Percentiles rank a stretch among this genome's conserved stretches.
phyloP scores from a whole-genome alignment of 2,329 filamentous ascomycete genomes.

The Ploettnerulaceae sp. region DNA sequence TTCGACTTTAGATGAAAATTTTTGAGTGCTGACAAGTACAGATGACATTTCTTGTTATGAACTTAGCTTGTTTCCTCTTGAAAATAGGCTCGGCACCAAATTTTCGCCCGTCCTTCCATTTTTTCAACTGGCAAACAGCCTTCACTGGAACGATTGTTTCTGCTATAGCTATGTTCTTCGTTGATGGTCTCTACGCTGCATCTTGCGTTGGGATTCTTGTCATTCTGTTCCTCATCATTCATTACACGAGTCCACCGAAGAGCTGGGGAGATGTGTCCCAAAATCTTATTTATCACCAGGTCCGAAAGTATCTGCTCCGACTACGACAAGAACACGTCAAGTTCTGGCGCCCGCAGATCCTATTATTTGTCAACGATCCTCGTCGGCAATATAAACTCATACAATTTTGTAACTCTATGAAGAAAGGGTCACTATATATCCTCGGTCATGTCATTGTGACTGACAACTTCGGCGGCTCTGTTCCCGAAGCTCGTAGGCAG shows the following conservation, averaged over 20 bases:
- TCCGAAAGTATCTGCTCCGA: conserved; percentile 81
- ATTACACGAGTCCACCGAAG: conserved; percentile 80
- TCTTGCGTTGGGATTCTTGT: conserved; percentile 69
- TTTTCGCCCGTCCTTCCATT: conserved; percentile 82
- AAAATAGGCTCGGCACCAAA: conserved; percentile 86
- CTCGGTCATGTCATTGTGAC: conserved; percentile 85
- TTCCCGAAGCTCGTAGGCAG: conserved; percentile 75
- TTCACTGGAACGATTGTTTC: conserved; percentile 70
- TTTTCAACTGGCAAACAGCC: conserved; percentile 83
- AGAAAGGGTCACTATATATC: conserved; percentile 79
- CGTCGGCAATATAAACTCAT: conserved; percentile 78
- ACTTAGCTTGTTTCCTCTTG: conserved; percentile 79
- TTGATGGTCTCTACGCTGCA: conserved; percentile 64
- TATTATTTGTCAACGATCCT: conserved; percentile 78
- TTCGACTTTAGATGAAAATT: not conserved
- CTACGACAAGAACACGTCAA: conserved; percentile 85
- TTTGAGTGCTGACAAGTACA: conserved; percentile 27
- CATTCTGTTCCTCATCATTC: conserved; percentile 76
- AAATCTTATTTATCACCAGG: conserved; percentile 82
- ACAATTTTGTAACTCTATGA: conserved; percentile 86
- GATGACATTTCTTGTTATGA: conserved; percentile 89
- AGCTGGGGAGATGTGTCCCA: conserved; percentile 89
- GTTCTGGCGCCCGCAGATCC: conserved; percentile 86
- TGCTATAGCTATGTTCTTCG: conserved; percentile 82
- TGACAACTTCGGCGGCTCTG: conserved; percentile 71